Base-by-base conservation (phyloP, 2,329 filamentous ascomycete genomes). In the Curvularia verruculosa region DNA sequence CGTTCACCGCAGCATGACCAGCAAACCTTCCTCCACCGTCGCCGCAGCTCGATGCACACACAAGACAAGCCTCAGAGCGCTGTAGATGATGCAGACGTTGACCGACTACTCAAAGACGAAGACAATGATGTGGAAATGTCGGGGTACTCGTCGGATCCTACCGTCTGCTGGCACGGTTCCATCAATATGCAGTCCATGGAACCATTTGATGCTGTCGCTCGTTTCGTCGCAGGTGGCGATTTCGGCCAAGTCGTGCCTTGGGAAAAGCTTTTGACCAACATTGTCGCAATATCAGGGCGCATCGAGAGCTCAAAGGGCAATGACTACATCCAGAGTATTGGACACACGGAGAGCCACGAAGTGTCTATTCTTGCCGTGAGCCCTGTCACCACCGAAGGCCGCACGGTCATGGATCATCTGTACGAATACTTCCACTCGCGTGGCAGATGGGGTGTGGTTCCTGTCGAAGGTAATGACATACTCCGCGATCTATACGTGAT, bases 401-500 rank as follows among this genome's bases (percentile, higher is more conserved):
- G 87, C 1, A 81, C 82, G 28, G 77, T 82, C 6, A 96, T 96
- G 70, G 83, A 89, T 61, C 84, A 85, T 18, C 82, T 98, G n/a
- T 91, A 93, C 68, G 85, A 92, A 50, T 98, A 99, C 78, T 98
- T 99, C 72, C 82, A 87, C 40, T 84, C 83, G 49, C 91, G 94
- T 70, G 85, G 90, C 63, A 85, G 92, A 31, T 99, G 96, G 74
- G 94, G 92, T 19, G 94, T 98, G 1, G 84, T 97, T 6, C 72
- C 72, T 6, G 61, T 72, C 4, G 70, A 75, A 13, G 88, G 88
- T 13, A 90, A 94, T 71, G 84, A 87, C 19, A 89, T 92, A 58
- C 89, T 97, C 47, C 89, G 92, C 58, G 94, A 98, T 72, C 91
- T 93, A 1, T 98, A 98, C 74, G 84, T 98, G 29, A 89, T 97